phyloP scores from a whole-genome alignment of 805 yeast species.

The Metschnikowia matae region DNA sequence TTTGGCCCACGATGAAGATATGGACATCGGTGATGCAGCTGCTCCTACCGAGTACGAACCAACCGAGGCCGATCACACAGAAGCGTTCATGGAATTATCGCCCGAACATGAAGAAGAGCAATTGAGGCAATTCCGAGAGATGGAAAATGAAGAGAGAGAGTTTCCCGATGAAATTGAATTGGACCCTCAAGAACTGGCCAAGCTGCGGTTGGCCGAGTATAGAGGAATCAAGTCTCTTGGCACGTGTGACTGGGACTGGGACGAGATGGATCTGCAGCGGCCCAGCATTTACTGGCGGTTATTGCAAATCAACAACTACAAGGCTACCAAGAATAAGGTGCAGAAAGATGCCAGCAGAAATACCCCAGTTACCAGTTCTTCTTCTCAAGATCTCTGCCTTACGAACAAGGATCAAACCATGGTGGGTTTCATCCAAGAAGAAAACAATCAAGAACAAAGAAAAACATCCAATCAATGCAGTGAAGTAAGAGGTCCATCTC shows the following conservation, averaged over 20 bases:
- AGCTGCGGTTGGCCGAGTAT: slow-evolving; percentile 69
- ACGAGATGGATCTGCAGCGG: slow-evolving; percentile 70
- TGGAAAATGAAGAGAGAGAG: slow-evolving; percentile 79
- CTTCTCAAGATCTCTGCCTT: slow-evolving; percentile 63
- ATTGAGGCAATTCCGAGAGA: slow-evolving; percentile 58
- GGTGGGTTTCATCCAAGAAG: slow-evolving; percentile 66
- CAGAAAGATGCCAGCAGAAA: slow-evolving; percentile 68
- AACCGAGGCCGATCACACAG: slow-evolving; percentile 46
- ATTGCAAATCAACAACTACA: slow-evolving; percentile 69
- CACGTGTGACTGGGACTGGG: slow-evolving; percentile 80
- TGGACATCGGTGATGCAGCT: slow-evolving; percentile 15
- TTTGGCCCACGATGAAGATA: slow-evolving; percentile 30
- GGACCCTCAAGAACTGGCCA: slow-evolving; percentile 69
- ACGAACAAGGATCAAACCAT: slow-evolving; percentile 56
- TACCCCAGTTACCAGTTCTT: slow-evolving; percentile 77
- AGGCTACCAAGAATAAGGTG: slow-evolving; percentile 67
- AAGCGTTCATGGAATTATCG: slow-evolving; percentile 65
- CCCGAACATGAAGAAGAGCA: slow-evolving; percentile 84
- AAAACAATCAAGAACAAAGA: slow-evolving; percentile 38
- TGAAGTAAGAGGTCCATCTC: slow-evolving; percentile 78
- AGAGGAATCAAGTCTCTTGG: slow-evolving; percentile 84
- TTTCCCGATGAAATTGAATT: slow-evolving; percentile 96
- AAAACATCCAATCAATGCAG: slow-evolving; percentile 56
- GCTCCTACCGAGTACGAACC: slow-evolving; percentile 37
- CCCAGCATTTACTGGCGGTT: slow-evolving; percentile 79